A percentile compares a stretch with the other conserved stretches of the same genome.
Conservation (phyloP, 129 eudicot species). For the Silybum marianum region DNA sequence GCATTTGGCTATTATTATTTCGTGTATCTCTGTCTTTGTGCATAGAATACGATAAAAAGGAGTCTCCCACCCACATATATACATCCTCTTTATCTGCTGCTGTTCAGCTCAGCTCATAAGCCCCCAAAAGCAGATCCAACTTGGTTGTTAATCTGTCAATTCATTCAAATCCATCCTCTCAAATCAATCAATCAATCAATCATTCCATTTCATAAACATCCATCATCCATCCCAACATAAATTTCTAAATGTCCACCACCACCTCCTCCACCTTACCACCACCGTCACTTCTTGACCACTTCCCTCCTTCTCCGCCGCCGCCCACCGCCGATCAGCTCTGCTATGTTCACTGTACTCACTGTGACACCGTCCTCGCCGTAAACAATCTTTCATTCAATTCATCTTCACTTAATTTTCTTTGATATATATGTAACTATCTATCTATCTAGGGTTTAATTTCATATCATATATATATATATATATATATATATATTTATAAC, state of each 20-base stretch:
- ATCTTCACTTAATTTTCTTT: neutral
- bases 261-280: conserved; percentile 27
- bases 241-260: conserved; percentile 27
- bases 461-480: neutral
- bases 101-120: conserved; percentile 7
- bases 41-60: conserved; percentile 10
- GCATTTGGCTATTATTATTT: neutral
- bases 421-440: neutral
- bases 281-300: neutral
- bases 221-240: conserved; percentile 22
- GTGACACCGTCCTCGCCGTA: conserved; percentile 64
- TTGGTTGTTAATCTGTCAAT: conserved; percentile 25
- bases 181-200: conserved; percentile 51
- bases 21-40: neutral
- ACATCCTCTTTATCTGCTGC: conserved; percentile 10
- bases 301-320: conserved; percentile 21
- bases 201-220: conserved; percentile 27
- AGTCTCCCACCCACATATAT: conserved; percentile 14
- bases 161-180: conserved; percentile 21
- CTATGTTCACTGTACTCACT: conserved; percentile 57
- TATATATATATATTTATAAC: neutral
- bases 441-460: conserved; percentile 18
- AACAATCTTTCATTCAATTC: neutral
- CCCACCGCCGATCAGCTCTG: conserved; percentile 60
- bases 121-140: conserved; percentile 32